These are phyloP conservation scores for Excoecaria agallocha DNA, from an alignment of 345 rosid genomes.

Conservation along the genomic window DNA sequence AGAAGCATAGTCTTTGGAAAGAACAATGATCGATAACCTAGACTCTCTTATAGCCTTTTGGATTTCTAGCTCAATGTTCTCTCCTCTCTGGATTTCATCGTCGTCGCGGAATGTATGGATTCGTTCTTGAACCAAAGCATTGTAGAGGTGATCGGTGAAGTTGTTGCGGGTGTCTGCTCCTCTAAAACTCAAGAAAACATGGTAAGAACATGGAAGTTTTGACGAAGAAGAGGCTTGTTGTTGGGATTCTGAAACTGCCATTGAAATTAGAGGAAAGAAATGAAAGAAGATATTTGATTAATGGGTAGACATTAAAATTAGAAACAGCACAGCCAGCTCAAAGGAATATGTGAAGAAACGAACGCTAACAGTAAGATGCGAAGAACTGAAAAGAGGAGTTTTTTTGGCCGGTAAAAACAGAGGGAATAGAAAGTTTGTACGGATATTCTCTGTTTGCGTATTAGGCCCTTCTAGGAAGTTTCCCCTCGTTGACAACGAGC, in stretches of 20 bases:
- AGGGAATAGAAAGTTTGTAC: no score
- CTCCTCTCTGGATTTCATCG: constrained; percentile 8
- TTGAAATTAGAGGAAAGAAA: background rate
- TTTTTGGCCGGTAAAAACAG: no score
- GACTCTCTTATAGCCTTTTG: constrained; percentile 14
- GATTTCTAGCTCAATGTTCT: constrained; percentile 1
- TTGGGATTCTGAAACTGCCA: background rate
- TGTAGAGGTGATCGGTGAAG: constrained; percentile 15
- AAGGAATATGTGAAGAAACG: no score
- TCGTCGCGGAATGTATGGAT: constrained; percentile 13
- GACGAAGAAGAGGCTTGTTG: background rate
- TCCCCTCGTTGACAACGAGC: no score
- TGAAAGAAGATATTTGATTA: background rate
- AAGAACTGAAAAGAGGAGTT: background rate
- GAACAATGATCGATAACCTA: background rate
- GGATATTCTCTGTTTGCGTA: no score
- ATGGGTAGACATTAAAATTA: background rate
- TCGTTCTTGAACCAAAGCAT: constrained; percentile 11
- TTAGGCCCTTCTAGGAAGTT: no score
- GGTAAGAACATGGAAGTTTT: background rate
- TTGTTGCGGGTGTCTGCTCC: constrained; percentile 11
- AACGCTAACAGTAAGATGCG: background rate
- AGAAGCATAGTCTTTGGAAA: constrained; percentile 18
- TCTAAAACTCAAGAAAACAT: constrained; percentile 22
- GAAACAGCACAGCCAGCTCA: background rate